Percentiles rank a stretch among this genome's conserved stretches.
phyloP scores from a whole-genome alignment of 2,329 filamentous ascomycete species.

The Amauroascus niger region DNA sequence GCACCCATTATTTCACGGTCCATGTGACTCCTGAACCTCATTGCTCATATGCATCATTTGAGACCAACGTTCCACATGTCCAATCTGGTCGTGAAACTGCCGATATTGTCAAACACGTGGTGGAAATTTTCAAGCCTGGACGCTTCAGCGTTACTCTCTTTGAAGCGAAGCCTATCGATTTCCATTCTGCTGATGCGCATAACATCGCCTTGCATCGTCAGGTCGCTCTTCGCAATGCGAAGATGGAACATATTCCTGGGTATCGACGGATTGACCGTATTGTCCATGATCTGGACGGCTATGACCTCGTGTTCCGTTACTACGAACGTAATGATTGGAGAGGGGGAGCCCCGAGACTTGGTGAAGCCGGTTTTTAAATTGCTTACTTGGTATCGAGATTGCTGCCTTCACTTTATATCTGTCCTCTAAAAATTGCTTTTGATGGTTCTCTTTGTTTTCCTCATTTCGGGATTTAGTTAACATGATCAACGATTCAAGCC shows the following conservation, averaged over 20 bases:
- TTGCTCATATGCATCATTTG: slow-evolving; percentile 95
- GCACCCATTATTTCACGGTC: slow-evolving; percentile 90
- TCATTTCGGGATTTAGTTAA: not conserved
- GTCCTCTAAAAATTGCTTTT: not conserved
- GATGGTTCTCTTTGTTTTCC: slow-evolving; percentile 4
- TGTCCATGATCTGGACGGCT: slow-evolving; percentile 94
- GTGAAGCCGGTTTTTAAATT: slow-evolving; percentile 36
- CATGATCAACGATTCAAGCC: too few relatives aligned
- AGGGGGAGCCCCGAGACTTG: slow-evolving; percentile 53
- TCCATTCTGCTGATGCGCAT: slow-evolving; percentile 25
- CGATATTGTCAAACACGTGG: slow-evolving; percentile 87
- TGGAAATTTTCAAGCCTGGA: slow-evolving; percentile 93
- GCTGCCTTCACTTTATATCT: not conserved
- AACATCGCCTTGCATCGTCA: slow-evolving; percentile 34
- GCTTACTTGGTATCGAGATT: not conserved
- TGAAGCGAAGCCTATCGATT: slow-evolving; percentile 58
- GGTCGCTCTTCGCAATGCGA: slow-evolving; percentile 37
- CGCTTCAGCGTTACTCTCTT: slow-evolving; percentile 96
- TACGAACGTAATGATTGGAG: slow-evolving; percentile 83
- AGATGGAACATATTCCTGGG: slow-evolving; percentile 70
- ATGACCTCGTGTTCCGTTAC: slow-evolving; percentile 92
- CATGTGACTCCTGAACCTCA: slow-evolving; percentile 95
- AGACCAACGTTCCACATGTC: slow-evolving; percentile 88
- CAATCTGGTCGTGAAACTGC: slow-evolving; percentile 80
- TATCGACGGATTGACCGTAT: slow-evolving; percentile 89